Base-by-base conservation (phyloP, 257 asterid genomes). In the Fraxinus cuspidata region DNA sequence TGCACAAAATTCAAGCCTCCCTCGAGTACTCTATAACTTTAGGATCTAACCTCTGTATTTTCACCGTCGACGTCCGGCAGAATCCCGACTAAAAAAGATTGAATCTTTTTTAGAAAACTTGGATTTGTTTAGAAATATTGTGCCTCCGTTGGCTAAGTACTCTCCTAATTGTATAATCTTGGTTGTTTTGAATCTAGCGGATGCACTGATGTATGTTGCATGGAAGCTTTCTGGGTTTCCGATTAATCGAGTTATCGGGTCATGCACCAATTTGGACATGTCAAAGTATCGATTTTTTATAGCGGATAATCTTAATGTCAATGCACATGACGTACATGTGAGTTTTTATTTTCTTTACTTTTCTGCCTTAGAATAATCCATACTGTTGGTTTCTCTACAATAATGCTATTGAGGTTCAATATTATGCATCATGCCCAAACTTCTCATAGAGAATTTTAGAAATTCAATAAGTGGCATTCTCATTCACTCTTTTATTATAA, bases 251-350 rank as follows among this genome's bases (percentile, higher is more conserved):
- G 94, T 93, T 3, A 82, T 93, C 69, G 97, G 98, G 67, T 93
- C 98, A 74, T 97, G 98, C 3, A 93, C 97, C 7, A 93, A 92
- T 78, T 70, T 93, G 91, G 97, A 92, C 78, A 89, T 94, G 16
- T 93, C 98, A 0, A 73, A 97, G 65, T 93, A 92, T 51, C 84
- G 98, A 72, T 93, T 85, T 83, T 68, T 93, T 84, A 84, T 93
- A 23, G 98, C 97, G 0, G 92, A 93, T 84, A 96, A 93, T 71
- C 92, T 93, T 25, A 95, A 92, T 42, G 98, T 92, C 49, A 93
- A 92, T 82, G 96, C 98, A 42, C 97, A 90, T 82, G 98, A 93
- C 63, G 97, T 93, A 70, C 97, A 93, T 89, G 98, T 89, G 38
- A 37, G 92, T 70, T 40, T 74, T 21, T 69, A 1, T 34, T 56